These are phyloP conservation scores for Mesotaenium endlicherianum DNA, from an alignment of 139 green algal species.

Conservation along the genomic window DNA sequence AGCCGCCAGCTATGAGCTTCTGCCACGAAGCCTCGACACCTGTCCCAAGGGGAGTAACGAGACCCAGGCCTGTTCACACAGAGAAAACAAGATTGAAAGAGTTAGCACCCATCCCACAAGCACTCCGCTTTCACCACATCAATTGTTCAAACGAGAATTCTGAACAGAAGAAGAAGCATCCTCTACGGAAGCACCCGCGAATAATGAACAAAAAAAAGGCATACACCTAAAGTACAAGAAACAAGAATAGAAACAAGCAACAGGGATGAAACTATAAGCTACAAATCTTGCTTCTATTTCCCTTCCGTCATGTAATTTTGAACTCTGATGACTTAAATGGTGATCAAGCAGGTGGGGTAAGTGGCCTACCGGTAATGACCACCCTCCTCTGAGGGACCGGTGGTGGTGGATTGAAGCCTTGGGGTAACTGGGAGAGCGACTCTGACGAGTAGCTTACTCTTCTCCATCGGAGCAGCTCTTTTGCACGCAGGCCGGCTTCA, in stretches of 20 bases:
- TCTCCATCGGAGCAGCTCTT: not conserved
- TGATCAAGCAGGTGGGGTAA: not conserved
- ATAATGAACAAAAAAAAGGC: too few species aligned
- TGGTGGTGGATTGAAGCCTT: not conserved
- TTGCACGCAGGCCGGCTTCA: not conserved
- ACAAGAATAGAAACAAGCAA: not conserved
- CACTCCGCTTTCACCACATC: too few species aligned
- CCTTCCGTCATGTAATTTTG: not conserved
- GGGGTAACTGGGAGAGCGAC: not conserved
- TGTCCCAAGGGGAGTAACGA: constrained; percentile 31
- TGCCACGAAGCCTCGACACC: constrained; percentile 21
- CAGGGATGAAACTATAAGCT: not conserved
- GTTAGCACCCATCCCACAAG: not conserved
- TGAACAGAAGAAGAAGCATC: too few species aligned
- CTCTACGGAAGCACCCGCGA: too few species aligned
- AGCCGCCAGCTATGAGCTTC: not conserved
- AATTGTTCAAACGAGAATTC: too few species aligned
- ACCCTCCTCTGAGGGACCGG: not conserved
- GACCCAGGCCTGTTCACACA: constrained; percentile 17
- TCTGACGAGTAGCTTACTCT: not conserved
- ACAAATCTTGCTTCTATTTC: not conserved
- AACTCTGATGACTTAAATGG: not conserved
- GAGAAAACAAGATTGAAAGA: not conserved
- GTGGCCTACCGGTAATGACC: constrained; percentile 8
- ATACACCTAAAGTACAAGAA: not conserved